phyloP scores from a whole-genome alignment of 73 alveolate species.

The Stentor roeselii region DNA sequence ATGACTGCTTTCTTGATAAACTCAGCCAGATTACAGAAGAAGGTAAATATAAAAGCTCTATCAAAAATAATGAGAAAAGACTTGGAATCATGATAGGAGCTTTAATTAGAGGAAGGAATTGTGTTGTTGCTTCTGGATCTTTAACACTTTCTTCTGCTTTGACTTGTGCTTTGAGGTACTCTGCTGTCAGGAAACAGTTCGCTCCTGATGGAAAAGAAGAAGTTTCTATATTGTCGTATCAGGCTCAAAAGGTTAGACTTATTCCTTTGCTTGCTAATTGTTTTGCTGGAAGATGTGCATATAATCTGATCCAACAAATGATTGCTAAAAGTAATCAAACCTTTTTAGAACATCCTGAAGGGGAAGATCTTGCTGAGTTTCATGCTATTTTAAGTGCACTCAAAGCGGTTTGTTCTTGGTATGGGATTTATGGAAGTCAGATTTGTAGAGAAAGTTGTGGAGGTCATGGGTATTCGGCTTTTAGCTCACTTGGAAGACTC shows the following conservation, averaged over 20 bases:
- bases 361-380: slow-evolving; percentile 28
- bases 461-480: slow-evolving; percentile 72
- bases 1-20: slow-evolving; percentile 65
- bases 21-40: slow-evolving; percentile 55
- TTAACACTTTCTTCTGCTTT: slow-evolving; percentile 38
- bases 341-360: slow-evolving; percentile 3
- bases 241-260: slow-evolving; percentile 35
- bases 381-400: slow-evolving; percentile 49
- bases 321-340: not conserved
- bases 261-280: slow-evolving; percentile 2
- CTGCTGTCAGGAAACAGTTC: slow-evolving; percentile 56
- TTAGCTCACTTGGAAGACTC: slow-evolving; percentile 43
- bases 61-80: slow-evolving; percentile 40
- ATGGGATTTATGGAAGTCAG: slow-evolving; percentile 35
- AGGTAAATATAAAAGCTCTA: slow-evolving; percentile 60
- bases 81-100: slow-evolving; percentile 14
- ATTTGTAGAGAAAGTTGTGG: slow-evolving; percentile 69
- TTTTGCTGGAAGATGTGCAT: slow-evolving; percentile 21
- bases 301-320: not conserved
- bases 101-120: not conserved
- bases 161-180: slow-evolving; percentile 64
- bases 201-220: not conserved
- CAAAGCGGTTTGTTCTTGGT: slow-evolving; percentile 43
- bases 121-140: not conserved
- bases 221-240: slow-evolving; percentile 28